Evolutionary conservation across 345 rosid species (phyloP), one percentile per base, ranked within the genome.

Genomic region (Stellera chamaejasme): DNA sequence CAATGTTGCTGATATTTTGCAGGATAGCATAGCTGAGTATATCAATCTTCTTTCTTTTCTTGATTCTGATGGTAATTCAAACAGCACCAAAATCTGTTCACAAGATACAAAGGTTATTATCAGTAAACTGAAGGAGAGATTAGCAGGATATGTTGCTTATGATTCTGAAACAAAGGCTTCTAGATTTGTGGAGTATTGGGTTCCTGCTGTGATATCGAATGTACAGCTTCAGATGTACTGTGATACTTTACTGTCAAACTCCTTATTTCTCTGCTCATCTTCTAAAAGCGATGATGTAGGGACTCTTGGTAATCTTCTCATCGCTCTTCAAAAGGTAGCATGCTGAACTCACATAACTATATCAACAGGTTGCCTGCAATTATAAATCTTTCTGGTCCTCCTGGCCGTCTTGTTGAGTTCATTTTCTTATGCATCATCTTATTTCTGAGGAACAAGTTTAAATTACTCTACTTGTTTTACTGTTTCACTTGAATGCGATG

Each of bases 211-310:
- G 67, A 65, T 93, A 70, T 89, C 97, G 43, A 59, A 75, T 65
- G 72, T 87, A 69, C 99, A 93, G 74, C 83, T 89, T 48, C 97
- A 93, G 79, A 89, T 82, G 72, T 93, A 93, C 69, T 93, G 99
- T 79, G 72, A 72, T 67, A 73, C 76, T 61, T 74, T 89, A 64
- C 68, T 84, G 60, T 70, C 80, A 50, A 80, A 85, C 15, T 70
- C 79, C 28, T 63, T 73, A 45, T 51, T 69, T 15, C 96, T 93
- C 60, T 65, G 83, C 64, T 83, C 87, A 59, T 58, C 72, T 64
- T 76, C 68, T 2, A 93, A 61, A 75, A 71, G 48, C 14, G 89
- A 76, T 73, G 81, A 48, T 56, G 79, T 79, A 64, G 96, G 89
- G 48, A 71, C 69, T 56, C 80, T 84, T 27, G 77, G 71, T 19